Conservation (phyloP, 2,329 filamentous ascomycete genomes). For the Penicillium polonicum region DNA sequence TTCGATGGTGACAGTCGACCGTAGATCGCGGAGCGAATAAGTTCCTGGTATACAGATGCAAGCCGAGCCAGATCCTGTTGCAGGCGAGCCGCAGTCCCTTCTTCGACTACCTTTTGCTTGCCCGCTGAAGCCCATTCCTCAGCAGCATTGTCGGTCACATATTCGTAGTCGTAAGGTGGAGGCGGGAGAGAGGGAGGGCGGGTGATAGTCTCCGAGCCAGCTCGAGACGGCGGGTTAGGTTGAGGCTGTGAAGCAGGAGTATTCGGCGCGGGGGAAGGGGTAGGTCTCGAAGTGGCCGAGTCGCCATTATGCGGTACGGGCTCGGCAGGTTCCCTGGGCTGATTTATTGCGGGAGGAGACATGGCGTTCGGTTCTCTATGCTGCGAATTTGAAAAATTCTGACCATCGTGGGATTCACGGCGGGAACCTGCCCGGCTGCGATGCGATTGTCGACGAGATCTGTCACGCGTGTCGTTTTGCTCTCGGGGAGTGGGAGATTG, state of each 20-base stretch:
- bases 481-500: conserved; percentile 38
- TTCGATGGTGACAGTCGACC: conserved; percentile 65
- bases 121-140: conserved; percentile 67
- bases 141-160: conserved; percentile 69
- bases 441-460: conserved; percentile 38
- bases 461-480: conserved; percentile 39
- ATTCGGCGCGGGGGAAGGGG: conserved; percentile 25
- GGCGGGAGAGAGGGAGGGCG: conserved; percentile 24
- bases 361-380: conserved; percentile 24
- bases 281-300: conserved; percentile 11
- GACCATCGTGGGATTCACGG: conserved; percentile 38
- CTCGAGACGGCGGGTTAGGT: conserved; percentile 20
- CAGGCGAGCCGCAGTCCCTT: conserved; percentile 62
- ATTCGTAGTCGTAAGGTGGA: conserved; percentile 67
- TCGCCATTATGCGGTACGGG: conserved; percentile 32
- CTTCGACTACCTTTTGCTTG: conserved; percentile 64
- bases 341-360: conserved; percentile 33
- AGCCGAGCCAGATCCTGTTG: conserved; percentile 69
- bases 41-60: conserved; percentile 76
- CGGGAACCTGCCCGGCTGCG: conserved; percentile 38
- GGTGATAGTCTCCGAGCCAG: conserved; percentile 18
- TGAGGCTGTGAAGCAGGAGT: conserved; percentile 20
- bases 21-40: conserved; percentile 73
- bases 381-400: conserved; percentile 34
- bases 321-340: conserved; percentile 32